Evolutionary conservation across 352 stramenopile species (phyloP), one percentile per base, ranked within the genome.

Genomic region (Pythium inflatum): DNA sequence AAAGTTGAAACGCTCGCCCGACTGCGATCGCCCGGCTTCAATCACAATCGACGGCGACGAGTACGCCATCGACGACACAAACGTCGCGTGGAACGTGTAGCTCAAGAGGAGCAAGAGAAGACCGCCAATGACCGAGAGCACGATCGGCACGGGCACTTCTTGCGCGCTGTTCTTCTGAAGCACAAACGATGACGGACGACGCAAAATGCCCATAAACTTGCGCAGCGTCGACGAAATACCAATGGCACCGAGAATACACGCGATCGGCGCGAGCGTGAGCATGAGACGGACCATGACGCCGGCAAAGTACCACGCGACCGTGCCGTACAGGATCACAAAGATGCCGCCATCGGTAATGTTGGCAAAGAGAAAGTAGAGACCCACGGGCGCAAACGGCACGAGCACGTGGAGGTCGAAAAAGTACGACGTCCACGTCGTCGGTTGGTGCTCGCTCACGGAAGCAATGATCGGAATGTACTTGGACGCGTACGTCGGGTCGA

Each of bases 391-490:
- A 53, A 98, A 90, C 62, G 97, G 85, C 76, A 97, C 98, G 69
- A 98, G 98, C 13, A 25, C 16, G n/a, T 25, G 16, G 12, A 50
- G 20, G 41, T n/a, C 14, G 14, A 50, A 50, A 16, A 50, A n/a
- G n/a, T 27, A 25, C 14, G 77, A 83, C 0, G 89, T 89, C 93
- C 92, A 98, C 18, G 90, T 82, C 33, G 95, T 97, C 50, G 95
- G 94, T 71, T 98, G 95, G 71, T 98, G 95, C 76, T 98, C 95
- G 11, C 87, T 87, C 2, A 98, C 95, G 0, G 92, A 98, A 8
- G 94, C 95, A 66, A 98, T 97, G 68, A 98, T 98, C 22, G 95
- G 95, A 49, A 98, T 98, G 75, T 98, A 98, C 81, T 97, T 98
- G 76, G 85, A 93, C 25, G 93, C 91, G 67, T 98, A 98, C 20